Base-by-base conservation (phyloP, 2,329 filamentous ascomycete genomes). In the Dendrostoma leiphaemia region DNA sequence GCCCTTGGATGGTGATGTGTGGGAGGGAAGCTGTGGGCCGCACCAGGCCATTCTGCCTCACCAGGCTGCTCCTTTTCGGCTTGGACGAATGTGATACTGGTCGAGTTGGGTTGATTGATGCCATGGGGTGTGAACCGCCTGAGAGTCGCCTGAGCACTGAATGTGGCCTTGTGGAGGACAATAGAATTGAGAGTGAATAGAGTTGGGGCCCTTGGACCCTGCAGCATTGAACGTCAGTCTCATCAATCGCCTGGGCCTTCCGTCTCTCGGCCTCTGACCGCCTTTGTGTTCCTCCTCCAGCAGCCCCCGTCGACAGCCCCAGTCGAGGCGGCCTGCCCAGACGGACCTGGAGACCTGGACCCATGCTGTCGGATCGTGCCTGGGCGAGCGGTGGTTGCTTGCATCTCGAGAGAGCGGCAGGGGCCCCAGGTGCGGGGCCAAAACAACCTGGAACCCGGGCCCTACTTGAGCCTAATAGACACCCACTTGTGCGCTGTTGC, bases 201-300 rank as follows among this genome's bases (percentile, higher is more conserved):
- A 31, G 29, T 31, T n/a, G n/a, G n/a, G n/a, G n/a, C n/a, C n/a
- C n/a, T n/a, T n/a, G n/a, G n/a, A n/a, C n/a, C n/a, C n/a, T n/a
- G n/a, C n/a, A n/a, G 21, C 10, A 12, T 23, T 24, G 38, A 10
- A 32, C 31, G 10, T 12, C 7, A 10, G 31, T 4, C 31, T 15
- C 31, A 10, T 32, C 31, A 10, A 3, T 7, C 6, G 15, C 12
- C 35, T 21, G 35, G 35, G 29, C 29, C n/a, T 32, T 38, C 35
- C 21, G 21, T n/a, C 35, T 19, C 3, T 41, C 23, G 28, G 28
- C 48, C 34, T 43, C 43, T 51, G 48, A 51, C 48, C 48, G 48
- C 48, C 48, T 43, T 51, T 51, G 38, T 51, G 48, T 12, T n/a
- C n/a, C n/a, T n/a, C n/a, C n/a, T n/a, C n/a, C n/a, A n/a, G n/a